These are phyloP conservation scores for Apiospora koreana DNA, from an alignment of 2,329 filamentous ascomycete genomes.

Conservation along the genomic window DNA sequence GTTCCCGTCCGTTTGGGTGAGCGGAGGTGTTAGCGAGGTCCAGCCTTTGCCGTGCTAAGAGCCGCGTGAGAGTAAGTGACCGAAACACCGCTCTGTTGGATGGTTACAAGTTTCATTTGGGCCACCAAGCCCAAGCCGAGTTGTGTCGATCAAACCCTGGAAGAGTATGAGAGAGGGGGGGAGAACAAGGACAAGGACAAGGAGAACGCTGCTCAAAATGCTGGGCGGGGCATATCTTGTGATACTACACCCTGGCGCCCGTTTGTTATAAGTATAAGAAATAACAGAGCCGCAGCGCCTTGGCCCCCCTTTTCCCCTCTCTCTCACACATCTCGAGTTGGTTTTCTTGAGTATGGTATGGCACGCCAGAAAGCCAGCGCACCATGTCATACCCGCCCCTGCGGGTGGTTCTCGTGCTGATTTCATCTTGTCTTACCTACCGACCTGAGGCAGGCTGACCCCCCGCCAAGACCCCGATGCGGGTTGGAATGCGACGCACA, in stretches of 20 bases:
- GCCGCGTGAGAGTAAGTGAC: background rate
- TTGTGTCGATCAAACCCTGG: background rate
- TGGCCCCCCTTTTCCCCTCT: background rate
- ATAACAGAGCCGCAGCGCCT: background rate
- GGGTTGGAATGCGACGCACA: background rate
- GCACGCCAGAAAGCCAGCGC: background rate
- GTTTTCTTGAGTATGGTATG: background rate
- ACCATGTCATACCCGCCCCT: background rate
- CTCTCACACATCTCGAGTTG: background rate
- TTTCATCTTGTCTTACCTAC: background rate
- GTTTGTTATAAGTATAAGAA: background rate
- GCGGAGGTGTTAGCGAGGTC: background rate
- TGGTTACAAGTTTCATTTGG: background rate
- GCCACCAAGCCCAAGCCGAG: too few relatives aligned
- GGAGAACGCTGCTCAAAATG: too few relatives aligned
- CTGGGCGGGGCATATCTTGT: background rate
- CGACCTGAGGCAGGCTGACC: background rate
- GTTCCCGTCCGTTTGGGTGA: too few relatives aligned
- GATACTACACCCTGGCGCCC: background rate
- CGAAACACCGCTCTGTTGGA: background rate
- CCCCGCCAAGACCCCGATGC: background rate
- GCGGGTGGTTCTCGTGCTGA: background rate
- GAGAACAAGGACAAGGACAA: too few relatives aligned
- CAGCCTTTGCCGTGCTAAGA: too few relatives aligned
- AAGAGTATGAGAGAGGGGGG: too few relatives aligned